Evolutionary conservation across 2,329 filamentous ascomycete genomes (phyloP), one percentile per base, ranked within the genome.

Genomic region (Diaporthe aspalathi): DNA sequence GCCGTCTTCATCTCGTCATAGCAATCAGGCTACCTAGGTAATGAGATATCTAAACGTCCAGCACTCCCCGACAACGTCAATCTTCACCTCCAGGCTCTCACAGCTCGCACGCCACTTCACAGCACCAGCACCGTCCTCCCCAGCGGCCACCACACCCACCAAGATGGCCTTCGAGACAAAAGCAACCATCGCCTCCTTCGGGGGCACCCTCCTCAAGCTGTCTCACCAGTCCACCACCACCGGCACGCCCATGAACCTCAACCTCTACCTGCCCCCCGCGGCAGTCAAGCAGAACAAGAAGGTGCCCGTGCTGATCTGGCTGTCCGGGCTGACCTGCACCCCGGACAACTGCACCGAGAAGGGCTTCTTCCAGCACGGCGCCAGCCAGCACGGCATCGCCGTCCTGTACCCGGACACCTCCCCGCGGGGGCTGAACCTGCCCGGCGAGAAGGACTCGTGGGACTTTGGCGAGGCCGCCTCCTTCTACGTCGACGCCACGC

Each of bases 341-440:
- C 94, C 94, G 45, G 95, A 98, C 78, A 95, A 95, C 83, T 91
- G 90, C 79, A 86, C 91, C 40, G 90, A 95, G 78, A 92, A 93
- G 80, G 96, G 95, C 67, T 98, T 98, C 87, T 93, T 99, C 83
- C 95, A 98, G 80, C 90, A 92, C 77, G 89, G 90, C 74, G 96
- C 96, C 60, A 88, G 91, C 70, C 86, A 91, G 77, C 92, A 91
- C 80, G 93, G 93, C 78, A 93, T 99, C 80, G 96, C 96, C n/a
- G 84, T 99, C 70, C 89, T 98, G 68, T 98, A 94, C 84, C 96
- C 96, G 1, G 96, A 99, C 84, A 99, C 96, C 27, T 97, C 93
- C 70, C 96, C 96, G 70, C 90, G 95, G 70, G 95, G 95, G 1
- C 88, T 96, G 60, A 85, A 91, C 76, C 91, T 97, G 73, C 84